phyloP scores from a whole-genome alignment of 177 flowering plant genomes.

The Vitis hybrid region DNA sequence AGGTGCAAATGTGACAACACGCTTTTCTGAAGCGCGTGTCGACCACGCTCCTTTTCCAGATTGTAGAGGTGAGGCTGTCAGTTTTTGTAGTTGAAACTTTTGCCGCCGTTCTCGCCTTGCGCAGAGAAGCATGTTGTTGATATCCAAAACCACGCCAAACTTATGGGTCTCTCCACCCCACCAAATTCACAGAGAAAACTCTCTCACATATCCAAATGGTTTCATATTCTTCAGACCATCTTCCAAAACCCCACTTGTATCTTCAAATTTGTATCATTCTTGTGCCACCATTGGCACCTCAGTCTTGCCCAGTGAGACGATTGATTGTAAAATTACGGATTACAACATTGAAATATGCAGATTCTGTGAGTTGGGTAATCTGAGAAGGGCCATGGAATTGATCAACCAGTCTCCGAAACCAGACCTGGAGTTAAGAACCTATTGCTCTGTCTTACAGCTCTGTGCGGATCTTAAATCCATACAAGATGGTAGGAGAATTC shows the following conservation, averaged over 20 bases:
- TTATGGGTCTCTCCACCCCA: slow-evolving; percentile 16
- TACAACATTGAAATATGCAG: slow-evolving; percentile 27
- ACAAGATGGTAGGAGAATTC: slow-evolving; percentile 42
- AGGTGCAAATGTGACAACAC: no score
- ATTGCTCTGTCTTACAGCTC: slow-evolving; percentile 51
- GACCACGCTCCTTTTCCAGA: not conserved
- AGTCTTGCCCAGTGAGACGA: slow-evolving; percentile 8
- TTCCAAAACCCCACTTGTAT: slow-evolving; percentile 8
- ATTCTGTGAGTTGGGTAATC: slow-evolving; percentile 50
- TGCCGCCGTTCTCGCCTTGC: not conserved
- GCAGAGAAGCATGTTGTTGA: slow-evolving; percentile 11
- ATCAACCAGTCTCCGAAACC: slow-evolving; percentile 25
- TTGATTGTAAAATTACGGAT: slow-evolving; percentile 1
- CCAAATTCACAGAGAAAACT: not conserved
- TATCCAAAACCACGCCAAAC: slow-evolving; percentile 14
- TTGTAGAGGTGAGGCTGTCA: not conserved
- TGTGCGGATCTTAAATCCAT: slow-evolving; percentile 54
- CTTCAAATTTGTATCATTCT: slow-evolving; percentile 8
- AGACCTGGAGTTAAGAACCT: slow-evolving; percentile 35
- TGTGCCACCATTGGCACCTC: slow-evolving; percentile 7
- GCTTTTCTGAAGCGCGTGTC: not conserved
- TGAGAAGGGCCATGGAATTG: slow-evolving; percentile 47
- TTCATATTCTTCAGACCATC: slow-evolving; percentile 19
- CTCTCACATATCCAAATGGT: slow-evolving; percentile 1
- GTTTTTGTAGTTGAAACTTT: slow-evolving; percentile 1